Conservation (phyloP, 1,284 basidiomycete species). For the Cryptococcus depauperatus region DNA sequence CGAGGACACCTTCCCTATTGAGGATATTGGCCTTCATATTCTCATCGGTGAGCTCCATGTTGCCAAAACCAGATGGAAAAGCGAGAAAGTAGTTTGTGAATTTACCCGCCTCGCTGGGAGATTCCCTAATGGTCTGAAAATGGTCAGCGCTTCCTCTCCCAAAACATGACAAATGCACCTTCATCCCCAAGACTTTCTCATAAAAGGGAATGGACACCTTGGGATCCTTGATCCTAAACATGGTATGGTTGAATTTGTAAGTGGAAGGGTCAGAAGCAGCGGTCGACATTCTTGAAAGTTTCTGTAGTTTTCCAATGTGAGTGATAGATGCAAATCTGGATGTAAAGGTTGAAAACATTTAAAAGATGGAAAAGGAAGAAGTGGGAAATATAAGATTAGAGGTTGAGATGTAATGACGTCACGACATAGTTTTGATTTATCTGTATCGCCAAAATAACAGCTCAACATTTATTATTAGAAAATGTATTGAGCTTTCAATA, state of each 20-base stretch:
- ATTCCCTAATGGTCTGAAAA: conserved; percentile 32
- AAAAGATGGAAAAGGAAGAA: neutral
- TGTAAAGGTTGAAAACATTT: conserved; percentile 1
- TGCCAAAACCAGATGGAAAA: conserved; percentile 34
- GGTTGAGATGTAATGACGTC: too few species aligned
- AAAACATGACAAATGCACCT: conserved; percentile 37
- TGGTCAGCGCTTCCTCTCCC: neutral
- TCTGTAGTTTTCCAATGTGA: neutral
- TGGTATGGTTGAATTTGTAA: conserved; percentile 68
- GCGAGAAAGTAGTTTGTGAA: conserved; percentile 45
- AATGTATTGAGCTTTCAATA: too few species aligned
- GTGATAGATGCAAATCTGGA: neutral
- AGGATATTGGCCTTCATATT: conserved; percentile 33
- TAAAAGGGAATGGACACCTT: conserved; percentile 65
- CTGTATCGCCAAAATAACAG: too few species aligned
- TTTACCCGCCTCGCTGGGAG: conserved; percentile 38
- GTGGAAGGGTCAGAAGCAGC: conserved; percentile 24
- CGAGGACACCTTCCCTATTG: conserved; percentile 54
- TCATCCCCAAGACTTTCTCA: conserved; percentile 76
- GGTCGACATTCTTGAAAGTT: conserved; percentile 21
- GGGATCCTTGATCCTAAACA: conserved; percentile 69
- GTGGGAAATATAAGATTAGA: too few species aligned
- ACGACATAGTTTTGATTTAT: too few species aligned
- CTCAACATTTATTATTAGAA: too few species aligned
- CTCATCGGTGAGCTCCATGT: conserved; percentile 32